Evolutionary conservation across 1,139 yeast species (phyloP).

Genomic region (Taiozyma sp.): DNA sequence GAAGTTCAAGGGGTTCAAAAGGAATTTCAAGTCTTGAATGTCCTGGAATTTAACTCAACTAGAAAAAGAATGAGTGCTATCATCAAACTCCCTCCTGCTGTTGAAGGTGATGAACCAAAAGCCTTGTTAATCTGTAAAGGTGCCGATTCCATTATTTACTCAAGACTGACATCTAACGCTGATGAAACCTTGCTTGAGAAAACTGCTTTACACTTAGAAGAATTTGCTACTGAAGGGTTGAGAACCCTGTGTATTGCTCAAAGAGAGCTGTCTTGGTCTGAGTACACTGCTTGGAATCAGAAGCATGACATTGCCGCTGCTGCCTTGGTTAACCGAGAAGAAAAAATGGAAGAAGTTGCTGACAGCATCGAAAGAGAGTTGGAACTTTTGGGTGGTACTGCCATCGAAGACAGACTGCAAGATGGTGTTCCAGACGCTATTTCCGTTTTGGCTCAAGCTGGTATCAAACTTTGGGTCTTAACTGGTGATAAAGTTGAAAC

Average conservation of each 20-base stretch:
- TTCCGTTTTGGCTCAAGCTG: conserved; percentile 79
- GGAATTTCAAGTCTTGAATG: conserved; percentile 72
- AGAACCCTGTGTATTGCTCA: conserved; percentile 93
- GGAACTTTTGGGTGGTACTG: conserved; percentile 87
- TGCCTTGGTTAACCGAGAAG: conserved; percentile 74
- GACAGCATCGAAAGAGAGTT: conserved; percentile 77
- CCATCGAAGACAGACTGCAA: conserved; percentile 94
- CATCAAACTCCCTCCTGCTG: conserved; percentile 43
- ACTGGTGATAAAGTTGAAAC: conserved; percentile 98
- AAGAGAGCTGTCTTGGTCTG: conserved; percentile 58
- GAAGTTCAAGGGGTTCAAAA: conserved; percentile 70
- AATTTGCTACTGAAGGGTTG: conserved; percentile 94
- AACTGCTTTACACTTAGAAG: conserved; percentile 85
- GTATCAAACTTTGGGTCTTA: conserved; percentile 93
- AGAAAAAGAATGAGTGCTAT: conserved; percentile 96
- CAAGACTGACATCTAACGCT: conserved; percentile 49
- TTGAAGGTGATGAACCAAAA: conserved; percentile 33
- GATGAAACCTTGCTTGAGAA: conserved; percentile 41
- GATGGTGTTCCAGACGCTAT: conserved; percentile 96
- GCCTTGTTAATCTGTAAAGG: conserved; percentile 58
- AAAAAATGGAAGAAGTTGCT: conserved; percentile 68
- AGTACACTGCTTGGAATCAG: conserved; percentile 63
- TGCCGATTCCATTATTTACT: conserved; percentile 89
- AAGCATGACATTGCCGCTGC: conserved; percentile 75
- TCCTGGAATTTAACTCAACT: conserved; percentile 81